Percentiles rank a stretch among this genome's conserved stretches.
Evolutionary conservation across 2,329 filamentous ascomycete genomes (phyloP).

Genomic region (Teratosphaeria nubilosa): DNA sequence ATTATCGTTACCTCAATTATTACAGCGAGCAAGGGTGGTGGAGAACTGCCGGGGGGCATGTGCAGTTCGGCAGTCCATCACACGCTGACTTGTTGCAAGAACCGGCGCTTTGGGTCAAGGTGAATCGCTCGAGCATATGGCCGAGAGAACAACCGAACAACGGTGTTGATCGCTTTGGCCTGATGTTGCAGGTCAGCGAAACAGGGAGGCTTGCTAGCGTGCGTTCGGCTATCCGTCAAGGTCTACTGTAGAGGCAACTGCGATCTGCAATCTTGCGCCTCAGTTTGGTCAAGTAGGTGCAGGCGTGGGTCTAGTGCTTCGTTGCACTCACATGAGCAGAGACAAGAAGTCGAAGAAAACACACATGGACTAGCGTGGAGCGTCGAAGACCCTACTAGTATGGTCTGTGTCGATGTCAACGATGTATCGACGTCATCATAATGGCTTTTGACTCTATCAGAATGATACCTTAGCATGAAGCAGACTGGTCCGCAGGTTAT

Average conservation of each 20-base stretch:
- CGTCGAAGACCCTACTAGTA: background rate
- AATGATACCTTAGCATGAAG: background rate
- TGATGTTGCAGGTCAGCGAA: background rate
- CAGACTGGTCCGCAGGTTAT: background rate
- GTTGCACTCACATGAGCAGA: background rate
- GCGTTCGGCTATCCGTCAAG: background rate
- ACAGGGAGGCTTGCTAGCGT: background rate
- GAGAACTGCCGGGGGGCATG: background rate
- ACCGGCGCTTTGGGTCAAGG: background rate
- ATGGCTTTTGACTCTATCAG: background rate
- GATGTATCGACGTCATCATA: background rate
- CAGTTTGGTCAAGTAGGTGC: background rate
- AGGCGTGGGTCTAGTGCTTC: background rate
- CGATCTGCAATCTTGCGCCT: background rate
- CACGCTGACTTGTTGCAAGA: background rate
- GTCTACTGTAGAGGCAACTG: background rate
- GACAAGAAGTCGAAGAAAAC: too few relatives aligned
- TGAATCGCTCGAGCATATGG: background rate
- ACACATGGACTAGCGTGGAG: too few relatives aligned
- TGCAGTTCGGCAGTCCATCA: background rate
- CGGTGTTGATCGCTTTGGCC: background rate
- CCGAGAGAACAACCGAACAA: background rate
- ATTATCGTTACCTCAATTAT: background rate
- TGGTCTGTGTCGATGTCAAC: background rate
- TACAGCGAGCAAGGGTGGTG: background rate